Evolutionary conservation across 768 basidiomycete species (phyloP), one percentile per base, ranked within the genome.

Genomic region (Mycena venus): DNA sequence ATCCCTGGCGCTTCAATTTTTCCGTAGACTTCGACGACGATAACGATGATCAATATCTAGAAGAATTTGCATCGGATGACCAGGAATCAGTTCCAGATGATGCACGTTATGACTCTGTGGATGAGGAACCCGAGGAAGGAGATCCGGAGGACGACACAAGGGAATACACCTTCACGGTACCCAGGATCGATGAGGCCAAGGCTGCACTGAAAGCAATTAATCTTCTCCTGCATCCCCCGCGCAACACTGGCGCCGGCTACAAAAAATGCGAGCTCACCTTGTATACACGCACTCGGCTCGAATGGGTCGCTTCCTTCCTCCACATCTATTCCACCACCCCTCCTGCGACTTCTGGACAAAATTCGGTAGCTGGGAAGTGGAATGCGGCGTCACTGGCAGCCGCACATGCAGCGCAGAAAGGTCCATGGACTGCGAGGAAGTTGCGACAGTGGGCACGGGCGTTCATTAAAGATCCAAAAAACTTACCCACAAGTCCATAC

Each of bases 351-450:
- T 76, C 78, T 15, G 77, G 78, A 51, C 67, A 78, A 17, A 17
- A 17, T 23, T 55, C 51, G 5, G 51, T 55, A 25, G 29, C 14
- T 31, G 15, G 29, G 21, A 12, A 68, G 25, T 83, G 81, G 82
- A 72, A 49, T 36, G 72, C 77, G 7, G 78, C 82, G 29, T 73
- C 80, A 10, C 44, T 72, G 15, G 72, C 78, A 14, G 47, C 47
- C 9, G 47, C 47, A 15, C n/a, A n/a, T n/a, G n/a, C n/a, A n/a
- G n/a, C n/a, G n/a, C n/a, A n/a, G n/a, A n/a, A n/a, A n/a, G n/a
- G 79, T 14, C 32, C 21, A 2, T 70, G 78, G 59, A 79, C 78
- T 74, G 81, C 81, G 17, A 75, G 77, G 17, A 44, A 67, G 82
- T 56, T 64, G 76, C 0, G 65, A 49, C 0, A 49, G 47, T 49